These are phyloP conservation scores for Backusella sp. DNA, from an alignment of 192 early-diverging fungal genomes.

Conservation along the genomic window DNA sequence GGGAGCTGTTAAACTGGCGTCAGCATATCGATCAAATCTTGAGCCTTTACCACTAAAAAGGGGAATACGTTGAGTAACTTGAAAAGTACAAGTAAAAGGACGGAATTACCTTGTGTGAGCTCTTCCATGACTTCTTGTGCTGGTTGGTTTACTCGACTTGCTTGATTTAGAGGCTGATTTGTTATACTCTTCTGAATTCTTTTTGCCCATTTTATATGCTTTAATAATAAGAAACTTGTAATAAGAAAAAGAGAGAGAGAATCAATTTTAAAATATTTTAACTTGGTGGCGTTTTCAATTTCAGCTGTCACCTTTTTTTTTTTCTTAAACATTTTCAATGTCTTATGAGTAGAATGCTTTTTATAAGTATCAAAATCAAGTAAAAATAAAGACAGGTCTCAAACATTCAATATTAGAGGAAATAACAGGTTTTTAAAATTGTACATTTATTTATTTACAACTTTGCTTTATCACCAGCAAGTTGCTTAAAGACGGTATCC, in stretches of 20 bases:
- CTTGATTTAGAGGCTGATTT: background rate
- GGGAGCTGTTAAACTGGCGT: conserved; percentile 9
- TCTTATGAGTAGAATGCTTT: no score
- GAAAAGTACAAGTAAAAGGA: background rate
- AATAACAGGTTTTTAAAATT: background rate
- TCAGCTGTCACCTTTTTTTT: background rate
- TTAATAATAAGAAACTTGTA: background rate
- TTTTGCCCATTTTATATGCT: conserved; percentile 6
- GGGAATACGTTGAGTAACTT: background rate
- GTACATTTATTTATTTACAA: conserved; percentile 42
- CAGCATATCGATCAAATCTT: conserved; percentile 4
- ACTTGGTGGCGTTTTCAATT: background rate
- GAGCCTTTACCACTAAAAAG: background rate
- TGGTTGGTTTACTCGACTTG: background rate
- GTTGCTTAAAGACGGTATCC: conserved; percentile 62
- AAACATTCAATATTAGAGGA: background rate
- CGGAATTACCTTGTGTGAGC: background rate
- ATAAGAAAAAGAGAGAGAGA: background rate
- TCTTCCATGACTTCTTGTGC: background rate
- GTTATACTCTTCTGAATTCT: conserved; percentile 13
- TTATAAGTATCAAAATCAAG: background rate
- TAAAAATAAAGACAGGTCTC: background rate
- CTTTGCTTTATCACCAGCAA: conserved; percentile 59
- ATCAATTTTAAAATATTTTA: background rate
- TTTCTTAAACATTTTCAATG: background rate